A percentile compares a stretch with the other conserved stretches of the same genome.
Conservation (phyloP, 2,329 filamentous ascomycete genomes). For the Aspergillus glaucus region DNA sequence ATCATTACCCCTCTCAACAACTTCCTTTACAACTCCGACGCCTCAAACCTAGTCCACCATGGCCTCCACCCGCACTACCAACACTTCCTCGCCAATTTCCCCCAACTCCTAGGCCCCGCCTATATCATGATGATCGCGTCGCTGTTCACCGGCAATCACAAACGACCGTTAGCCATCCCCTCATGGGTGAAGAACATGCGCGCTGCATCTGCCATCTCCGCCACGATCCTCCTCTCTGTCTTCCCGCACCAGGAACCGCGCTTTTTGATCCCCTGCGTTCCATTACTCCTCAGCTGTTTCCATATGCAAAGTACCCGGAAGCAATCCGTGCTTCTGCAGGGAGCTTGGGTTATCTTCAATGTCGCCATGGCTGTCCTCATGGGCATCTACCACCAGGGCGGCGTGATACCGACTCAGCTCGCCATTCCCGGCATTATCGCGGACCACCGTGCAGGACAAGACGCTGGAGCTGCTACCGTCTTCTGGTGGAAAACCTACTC, state of each 20-base stretch:
- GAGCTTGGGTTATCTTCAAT: slow-evolving; percentile 46
- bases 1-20: slow-evolving; percentile 75
- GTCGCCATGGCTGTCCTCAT: slow-evolving; percentile 42
- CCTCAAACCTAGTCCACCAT: slow-evolving; percentile 66
- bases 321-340: slow-evolving; percentile 29
- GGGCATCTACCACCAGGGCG: slow-evolving; percentile 50
- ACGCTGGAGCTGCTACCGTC: slow-evolving; percentile 28
- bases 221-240: slow-evolving; percentile 38
- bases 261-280: slow-evolving; percentile 47
- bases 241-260: slow-evolving; percentile 49
- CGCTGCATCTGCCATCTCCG: slow-evolving; percentile 39
- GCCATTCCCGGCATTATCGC: slow-evolving; percentile 37
- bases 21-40: slow-evolving; percentile 64
- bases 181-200: slow-evolving; percentile 34
- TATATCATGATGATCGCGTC: slow-evolving; percentile 45
- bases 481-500: slow-evolving; percentile 53
- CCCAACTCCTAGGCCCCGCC: slow-evolving; percentile 66
- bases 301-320: slow-evolving; percentile 32
- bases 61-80: slow-evolving; percentile 75
- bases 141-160: slow-evolving; percentile 40
- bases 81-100: slow-evolving; percentile 64
- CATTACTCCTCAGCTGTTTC: slow-evolving; percentile 46
- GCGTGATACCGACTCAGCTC: slow-evolving; percentile 45
- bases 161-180: slow-evolving; percentile 16
- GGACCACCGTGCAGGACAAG: slow-evolving; percentile 13